Base-by-base conservation (phyloP, 176 grass and related monocot genomes). In the Oryza punctata region DNA sequence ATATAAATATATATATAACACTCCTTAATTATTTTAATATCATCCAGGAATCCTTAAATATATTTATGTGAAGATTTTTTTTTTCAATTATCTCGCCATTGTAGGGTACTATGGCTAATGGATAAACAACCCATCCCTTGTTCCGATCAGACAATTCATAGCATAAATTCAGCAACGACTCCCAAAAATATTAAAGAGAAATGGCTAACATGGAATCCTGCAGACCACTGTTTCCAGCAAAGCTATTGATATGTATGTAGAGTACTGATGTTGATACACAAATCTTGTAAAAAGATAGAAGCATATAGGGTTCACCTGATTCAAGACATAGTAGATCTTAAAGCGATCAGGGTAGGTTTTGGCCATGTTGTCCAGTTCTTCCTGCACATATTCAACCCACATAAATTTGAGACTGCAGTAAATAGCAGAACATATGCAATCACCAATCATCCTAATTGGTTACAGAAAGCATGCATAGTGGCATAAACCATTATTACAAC, bases 241-340 rank as follows among this genome's bases (percentile, higher is more conserved):
- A 61, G 0, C 2, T 49, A 73, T 46, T 18, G 8, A 23, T 21
- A 84, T 75, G 1, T 21, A 84, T 75, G 1, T 28, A 72, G 23
- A 3, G 2, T 82, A 30, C 11, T 41, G 26, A 80, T 52, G 4
- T 30, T 52, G 10, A 70, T 70, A 21, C 13, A 15, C 10, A 35
- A 69, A 45, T 37, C 2, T 69, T 46, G 24, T 33, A 45, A 67
- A 83, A 38, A 67, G 0, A 66, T 7, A 63, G 30, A 74, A 67
- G 40, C 16, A 45, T 24, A 75, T 78, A 25, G 63, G 37, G 63
- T 60, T 66, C 41, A 99, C 93, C 91, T 96, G 91, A 92, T 99
- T 96, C 86, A 99, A 88, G 24, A 99, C 96, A 18, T 91, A 94
- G 72, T 94, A 92, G 76, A 99, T 87, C 81, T 96, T 91, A 74